Percentiles rank a stretch among this genome's conserved stretches.
These are phyloP conservation scores for Quercus wislizeni DNA, from an alignment of 306 rosid genomes.

Conservation along the genomic window DNA sequence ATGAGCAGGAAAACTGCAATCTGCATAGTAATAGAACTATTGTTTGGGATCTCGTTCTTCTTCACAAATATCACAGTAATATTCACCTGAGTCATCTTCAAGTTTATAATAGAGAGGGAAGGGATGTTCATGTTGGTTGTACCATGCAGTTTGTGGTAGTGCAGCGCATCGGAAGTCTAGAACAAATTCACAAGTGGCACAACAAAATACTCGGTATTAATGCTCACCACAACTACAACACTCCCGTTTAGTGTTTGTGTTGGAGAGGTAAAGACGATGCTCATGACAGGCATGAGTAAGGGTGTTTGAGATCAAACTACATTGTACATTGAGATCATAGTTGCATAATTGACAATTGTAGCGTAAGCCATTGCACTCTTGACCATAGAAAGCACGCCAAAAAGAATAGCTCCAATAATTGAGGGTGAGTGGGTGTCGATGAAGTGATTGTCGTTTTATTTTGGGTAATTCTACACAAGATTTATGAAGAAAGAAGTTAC, in stretches of 20 bases:
- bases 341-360: rapidly evolving
- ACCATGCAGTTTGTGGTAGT: too few species aligned
- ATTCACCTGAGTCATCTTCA: too few species aligned
- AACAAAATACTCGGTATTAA: not conserved
- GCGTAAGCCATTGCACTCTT: rapidly evolving
- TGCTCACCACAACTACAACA: not conserved
- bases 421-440: not conserved
- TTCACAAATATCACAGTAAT: too few species aligned
- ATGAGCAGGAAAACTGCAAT: not conserved
- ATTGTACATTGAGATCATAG: not conserved
- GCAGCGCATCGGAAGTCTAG: too few species aligned
- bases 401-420: rapidly evolving
- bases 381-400: rapidly evolving
- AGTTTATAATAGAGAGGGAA: too few species aligned
- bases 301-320: not conserved
- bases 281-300: not conserved
- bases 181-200: too few species aligned
- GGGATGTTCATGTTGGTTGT: too few species aligned
- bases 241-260: rapidly evolving
- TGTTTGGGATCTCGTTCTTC: too few species aligned
- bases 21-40: not conserved
- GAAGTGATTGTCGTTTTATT: not conserved
- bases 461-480: not conserved
- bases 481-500: not conserved
- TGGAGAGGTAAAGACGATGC: not conserved